Percentiles rank a stretch among this genome's conserved stretches.
phyloP scores from a whole-genome alignment of 495 filamentous ascomycete genomes.

The Chaetomium fimeti region DNA sequence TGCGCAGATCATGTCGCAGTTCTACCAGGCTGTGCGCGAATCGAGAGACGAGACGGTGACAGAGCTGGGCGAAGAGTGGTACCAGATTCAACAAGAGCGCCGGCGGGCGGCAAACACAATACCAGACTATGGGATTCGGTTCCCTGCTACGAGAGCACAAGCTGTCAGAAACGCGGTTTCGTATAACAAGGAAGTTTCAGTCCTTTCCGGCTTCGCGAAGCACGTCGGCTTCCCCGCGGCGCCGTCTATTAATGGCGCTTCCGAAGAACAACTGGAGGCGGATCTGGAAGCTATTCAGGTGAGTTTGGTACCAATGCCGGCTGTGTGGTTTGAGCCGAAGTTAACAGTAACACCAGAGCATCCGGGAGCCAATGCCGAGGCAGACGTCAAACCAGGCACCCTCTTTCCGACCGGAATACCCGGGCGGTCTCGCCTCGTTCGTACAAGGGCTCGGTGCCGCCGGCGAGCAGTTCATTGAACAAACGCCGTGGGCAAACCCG shows the following conservation, averaged over 20 bases:
- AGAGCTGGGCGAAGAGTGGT: slow-evolving; percentile 77
- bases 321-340: not conserved
- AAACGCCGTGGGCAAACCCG: slow-evolving; percentile 84
- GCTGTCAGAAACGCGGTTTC: slow-evolving; percentile 76
- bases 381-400: slow-evolving; percentile 21
- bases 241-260: slow-evolving; percentile 71
- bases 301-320: slow-evolving; percentile 43
- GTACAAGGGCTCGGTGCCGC: slow-evolving; percentile 55
- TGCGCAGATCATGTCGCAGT: slow-evolving; percentile 80
- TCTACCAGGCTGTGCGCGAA: slow-evolving; percentile 77
- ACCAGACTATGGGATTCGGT: slow-evolving; percentile 72
- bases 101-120: slow-evolving; percentile 78
- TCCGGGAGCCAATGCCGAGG: slow-evolving; percentile 35
- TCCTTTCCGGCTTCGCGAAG: slow-evolving; percentile 87
- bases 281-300: slow-evolving; percentile 90
- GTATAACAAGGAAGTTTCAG: slow-evolving; percentile 90
- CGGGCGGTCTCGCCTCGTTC: slow-evolving; percentile 41
- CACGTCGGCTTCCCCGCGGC: slow-evolving; percentile 94
- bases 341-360: slow-evolving; percentile 35
- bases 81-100: slow-evolving; percentile 87
- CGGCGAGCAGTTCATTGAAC: slow-evolving; percentile 78
- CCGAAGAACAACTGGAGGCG: slow-evolving; percentile 71
- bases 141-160: slow-evolving; percentile 66
- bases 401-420: slow-evolving; percentile 30
- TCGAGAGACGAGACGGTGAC: slow-evolving; percentile 77